Evolutionary conservation across 495 filamentous ascomycete genomes (phyloP), one percentile per base, ranked within the genome.

Genomic region (Cercophora scortea): DNA sequence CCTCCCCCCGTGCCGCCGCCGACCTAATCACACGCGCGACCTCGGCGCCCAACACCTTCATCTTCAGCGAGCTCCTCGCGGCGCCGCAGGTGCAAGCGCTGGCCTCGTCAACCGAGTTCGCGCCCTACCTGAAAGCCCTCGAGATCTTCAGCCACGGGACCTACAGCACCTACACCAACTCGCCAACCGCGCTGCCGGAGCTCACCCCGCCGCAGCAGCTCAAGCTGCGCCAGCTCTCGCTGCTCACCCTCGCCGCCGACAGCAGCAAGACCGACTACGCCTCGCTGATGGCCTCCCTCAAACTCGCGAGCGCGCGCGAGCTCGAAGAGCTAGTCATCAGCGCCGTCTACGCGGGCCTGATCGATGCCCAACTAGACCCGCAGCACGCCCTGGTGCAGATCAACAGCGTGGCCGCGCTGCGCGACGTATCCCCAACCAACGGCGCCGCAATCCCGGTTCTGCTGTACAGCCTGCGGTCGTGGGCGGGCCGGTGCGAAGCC

Each of bases 71-170:
- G 75, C 84, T 99, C 0, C 83, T 99, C 8, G 79, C 88, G 57
- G 82, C 82, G 2, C 86, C 87, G 1, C 85, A 90, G 57, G 82
- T 97, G 58, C 88, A 94, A 65, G 73, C 82, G 3, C 81, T 98
- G 16, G 69, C 78, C 32, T 63, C 66, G 15, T 74, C 74, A 7
- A 51, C 63, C 35, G 73, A 75, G 41, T 63, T 73, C 19, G 55
- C 57, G 2, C 52, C 60, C 40, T 82, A 88, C 68, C 75, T 91
- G 17, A 81, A 77, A 7, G 79, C 96, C 4, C 85, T 97, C 41
- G 79, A 93, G 71, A 88, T 96, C 52, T 99, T 96, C 73, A 84
- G 89, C 47, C 90, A 91, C 78, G 94, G 93, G 47, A 95, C 89
- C 59, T 96, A 87, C 77, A 67, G 78, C 33, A 77, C 84, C 47